Conservation (phyloP, 2,329 filamentous ascomycete species). For the Phaeoacremonium minimum region DNA sequence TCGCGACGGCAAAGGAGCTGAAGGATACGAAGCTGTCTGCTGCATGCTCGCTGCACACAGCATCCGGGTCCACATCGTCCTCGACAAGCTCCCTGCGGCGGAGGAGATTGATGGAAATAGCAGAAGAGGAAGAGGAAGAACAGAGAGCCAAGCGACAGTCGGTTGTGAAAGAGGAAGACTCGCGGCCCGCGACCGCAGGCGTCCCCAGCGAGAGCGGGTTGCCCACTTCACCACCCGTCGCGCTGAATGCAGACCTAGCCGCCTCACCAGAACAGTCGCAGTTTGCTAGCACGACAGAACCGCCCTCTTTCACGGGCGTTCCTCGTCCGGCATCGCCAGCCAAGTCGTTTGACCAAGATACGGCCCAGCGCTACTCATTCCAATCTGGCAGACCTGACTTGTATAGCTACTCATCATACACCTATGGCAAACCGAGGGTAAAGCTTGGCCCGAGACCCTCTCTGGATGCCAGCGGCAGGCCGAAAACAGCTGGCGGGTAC, state of each 20-base stretch:
- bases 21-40: slow-evolving; percentile 84
- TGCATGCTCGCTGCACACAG: slow-evolving; percentile 84
- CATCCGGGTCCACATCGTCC: slow-evolving; percentile 79
- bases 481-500: slow-evolving; percentile 56
- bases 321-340: slow-evolving; percentile 39
- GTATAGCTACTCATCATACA: slow-evolving; percentile 43
- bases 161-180: slow-evolving; percentile 41
- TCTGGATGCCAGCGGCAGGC: slow-evolving; percentile 55
- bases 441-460: slow-evolving; percentile 87
- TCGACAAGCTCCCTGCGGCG: slow-evolving; percentile 75
- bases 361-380: slow-evolving; percentile 39
- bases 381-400: slow-evolving; percentile 49
- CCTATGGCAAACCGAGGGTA: slow-evolving; percentile 69
- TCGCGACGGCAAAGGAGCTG: slow-evolving; percentile 70
- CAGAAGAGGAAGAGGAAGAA: slow-evolving; percentile 76
- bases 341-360: slow-evolving; percentile 34
- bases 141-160: slow-evolving; percentile 55
- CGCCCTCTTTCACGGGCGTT: slow-evolving; percentile 46
- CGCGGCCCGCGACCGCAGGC: slow-evolving; percentile 16
- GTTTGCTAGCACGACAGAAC: slow-evolving; percentile 44
- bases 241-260: slow-evolving; percentile 48
- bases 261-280: slow-evolving; percentile 43
- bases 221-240: slow-evolving; percentile 34
- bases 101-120: slow-evolving; percentile 82
- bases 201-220: slow-evolving; percentile 18